Conservation (phyloP, 2,329 filamentous ascomycete genomes). For the Scortechinia acanthostroma region DNA sequence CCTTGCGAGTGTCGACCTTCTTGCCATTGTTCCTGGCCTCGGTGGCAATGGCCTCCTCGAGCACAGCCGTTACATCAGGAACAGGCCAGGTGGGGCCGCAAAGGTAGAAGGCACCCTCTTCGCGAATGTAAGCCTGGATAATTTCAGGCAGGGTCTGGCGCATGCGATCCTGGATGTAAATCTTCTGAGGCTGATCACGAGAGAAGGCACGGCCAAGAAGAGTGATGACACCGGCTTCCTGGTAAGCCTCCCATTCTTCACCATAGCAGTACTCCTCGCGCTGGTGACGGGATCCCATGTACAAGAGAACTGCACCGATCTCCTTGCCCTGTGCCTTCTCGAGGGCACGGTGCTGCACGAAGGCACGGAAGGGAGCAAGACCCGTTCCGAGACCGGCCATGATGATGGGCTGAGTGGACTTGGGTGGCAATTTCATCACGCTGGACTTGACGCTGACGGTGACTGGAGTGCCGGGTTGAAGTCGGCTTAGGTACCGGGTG, state of each 20-base stretch:
- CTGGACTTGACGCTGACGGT: slow-evolving; percentile 95
- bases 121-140: slow-evolving; percentile 74
- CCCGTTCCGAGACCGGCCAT: slow-evolving; percentile 99
- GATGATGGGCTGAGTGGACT: slow-evolving; percentile 86
- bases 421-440: slow-evolving; percentile 93
- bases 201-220: slow-evolving; percentile 90
- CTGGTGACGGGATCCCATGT: slow-evolving; percentile 95
- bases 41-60: slow-evolving; percentile 81
- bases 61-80: slow-evolving; percentile 86
- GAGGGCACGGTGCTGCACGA: slow-evolving; percentile 95
- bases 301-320: slow-evolving; percentile 85
- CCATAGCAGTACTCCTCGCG: slow-evolving; percentile 98
- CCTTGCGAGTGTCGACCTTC: slow-evolving; percentile 79
- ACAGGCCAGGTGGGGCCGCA: slow-evolving; percentile 98
- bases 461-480: slow-evolving; percentile 70
- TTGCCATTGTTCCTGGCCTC: slow-evolving; percentile 66
- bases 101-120: slow-evolving; percentile 91
- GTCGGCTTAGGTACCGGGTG: slow-evolving; percentile 76
- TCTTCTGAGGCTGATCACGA: slow-evolving; percentile 94
- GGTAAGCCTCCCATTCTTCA: slow-evolving; percentile 98
- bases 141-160: slow-evolving; percentile 78
- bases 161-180: slow-evolving; percentile 99
- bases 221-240: slow-evolving; percentile 90
- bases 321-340: slow-evolving; percentile 96
- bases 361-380: slow-evolving; percentile 96